A percentile compares a stretch with the other conserved stretches of the same genome.
Evolutionary conservation across 2,329 filamentous ascomycete genomes (phyloP).

Genomic region (Cephalotrichum gorgonifer): DNA sequence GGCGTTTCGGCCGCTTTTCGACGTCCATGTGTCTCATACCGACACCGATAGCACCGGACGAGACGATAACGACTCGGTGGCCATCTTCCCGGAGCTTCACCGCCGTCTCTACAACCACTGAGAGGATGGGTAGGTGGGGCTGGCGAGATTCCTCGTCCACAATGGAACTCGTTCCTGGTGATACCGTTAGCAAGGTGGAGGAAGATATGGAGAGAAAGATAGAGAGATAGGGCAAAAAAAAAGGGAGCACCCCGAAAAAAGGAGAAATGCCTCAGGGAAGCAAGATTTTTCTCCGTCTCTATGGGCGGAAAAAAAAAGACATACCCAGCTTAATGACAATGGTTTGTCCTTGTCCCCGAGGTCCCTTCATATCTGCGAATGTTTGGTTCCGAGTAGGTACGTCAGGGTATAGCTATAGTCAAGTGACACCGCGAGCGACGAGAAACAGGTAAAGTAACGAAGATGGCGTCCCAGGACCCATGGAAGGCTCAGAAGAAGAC

Average conservation of each 20-base stretch:
- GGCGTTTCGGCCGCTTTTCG: slow-evolving; percentile 76
- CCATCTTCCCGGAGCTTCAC: slow-evolving; percentile 81
- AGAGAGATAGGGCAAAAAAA: not conserved
- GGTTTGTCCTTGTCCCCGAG: slow-evolving; percentile 57
- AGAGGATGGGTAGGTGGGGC: slow-evolving; percentile 81
- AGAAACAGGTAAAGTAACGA: not conserved
- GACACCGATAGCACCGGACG: slow-evolving; percentile 92
- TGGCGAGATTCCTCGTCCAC: slow-evolving; percentile 94
- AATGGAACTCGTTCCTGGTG: slow-evolving; percentile 89
- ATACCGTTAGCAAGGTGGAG: not conserved
- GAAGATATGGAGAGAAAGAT: slow-evolving; percentile 8
- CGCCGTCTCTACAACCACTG: slow-evolving; percentile 88
- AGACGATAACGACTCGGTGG: slow-evolving; percentile 90
- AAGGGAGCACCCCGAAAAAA: not conserved
- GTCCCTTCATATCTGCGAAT: slow-evolving; percentile 53
- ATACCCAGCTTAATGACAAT: slow-evolving; percentile 84
- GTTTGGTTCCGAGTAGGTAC: not conserved
- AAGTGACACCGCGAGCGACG: not conserved
- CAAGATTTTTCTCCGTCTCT: not conserved
- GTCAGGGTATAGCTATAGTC: not conserved
- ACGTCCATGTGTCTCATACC: slow-evolving; percentile 85
- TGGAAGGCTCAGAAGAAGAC: not conserved
- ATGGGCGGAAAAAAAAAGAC: too few species aligned
- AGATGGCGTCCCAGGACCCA: not conserved
- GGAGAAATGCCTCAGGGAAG: not conserved